A percentile compares a stretch with the other conserved stretches of the same genome.
Evolutionary conservation across 345 rosid genomes (phyloP).

Genomic region (Eucalyptus curtisii): DNA sequence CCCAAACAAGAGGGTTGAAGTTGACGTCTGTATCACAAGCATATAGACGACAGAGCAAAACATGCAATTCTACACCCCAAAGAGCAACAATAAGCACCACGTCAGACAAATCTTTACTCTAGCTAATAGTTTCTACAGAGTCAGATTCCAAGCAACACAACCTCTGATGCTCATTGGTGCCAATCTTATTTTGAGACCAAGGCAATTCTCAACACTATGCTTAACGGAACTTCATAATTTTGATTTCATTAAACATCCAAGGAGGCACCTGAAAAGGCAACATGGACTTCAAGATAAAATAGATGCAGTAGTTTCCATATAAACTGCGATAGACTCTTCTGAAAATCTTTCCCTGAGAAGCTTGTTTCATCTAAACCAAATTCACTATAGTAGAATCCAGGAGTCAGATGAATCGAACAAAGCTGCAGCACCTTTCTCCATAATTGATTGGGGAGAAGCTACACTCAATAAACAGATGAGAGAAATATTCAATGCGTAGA

Average conservation of each 20-base stretch:
- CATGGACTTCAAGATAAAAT: not conserved
- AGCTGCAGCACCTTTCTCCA: not conserved
- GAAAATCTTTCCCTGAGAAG: not conserved
- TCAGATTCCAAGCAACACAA: not conserved
- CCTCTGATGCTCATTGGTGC: accelerated
- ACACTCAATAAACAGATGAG: not conserved
- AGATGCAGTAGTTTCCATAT: not conserved
- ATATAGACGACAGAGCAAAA: not conserved
- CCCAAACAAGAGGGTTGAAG: not conserved
- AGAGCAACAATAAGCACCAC: too few species aligned
- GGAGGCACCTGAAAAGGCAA: not conserved
- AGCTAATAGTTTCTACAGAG: not conserved
- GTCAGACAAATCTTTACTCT: too few species aligned
- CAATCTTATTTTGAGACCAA: not conserved
- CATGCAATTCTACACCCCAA: not conserved
- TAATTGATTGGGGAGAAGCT: not conserved
- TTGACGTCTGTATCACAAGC: not conserved
- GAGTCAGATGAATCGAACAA: not conserved
- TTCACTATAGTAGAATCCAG: too few species aligned
- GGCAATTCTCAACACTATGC: not conserved
- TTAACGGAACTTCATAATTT: not conserved
- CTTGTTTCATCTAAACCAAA: too few species aligned
- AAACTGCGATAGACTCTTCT: not conserved
- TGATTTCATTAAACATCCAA: not conserved
- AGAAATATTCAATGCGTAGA: accelerated